Conservation (phyloP, 2,329 filamentous ascomycete genomes). For the Ophiocordyceps robertsii region DNA sequence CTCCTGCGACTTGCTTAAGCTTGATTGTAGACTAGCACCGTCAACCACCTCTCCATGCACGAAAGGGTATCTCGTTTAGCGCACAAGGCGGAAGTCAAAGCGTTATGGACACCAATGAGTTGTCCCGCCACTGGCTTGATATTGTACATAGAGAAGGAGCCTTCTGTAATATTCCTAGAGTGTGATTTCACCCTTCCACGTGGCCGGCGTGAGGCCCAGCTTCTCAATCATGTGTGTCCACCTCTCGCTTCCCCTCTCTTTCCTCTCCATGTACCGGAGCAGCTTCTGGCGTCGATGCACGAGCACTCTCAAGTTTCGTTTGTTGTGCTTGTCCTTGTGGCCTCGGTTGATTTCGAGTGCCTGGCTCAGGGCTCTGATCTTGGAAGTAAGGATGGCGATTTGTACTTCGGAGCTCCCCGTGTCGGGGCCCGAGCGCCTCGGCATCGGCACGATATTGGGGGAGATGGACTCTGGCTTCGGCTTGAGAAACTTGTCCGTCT, state of each 20-base stretch:
- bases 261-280: slow-evolving; percentile 71
- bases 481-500: slow-evolving; percentile 60
- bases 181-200: slow-evolving; percentile 78
- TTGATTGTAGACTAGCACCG: not conserved
- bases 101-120: slow-evolving; percentile 7
- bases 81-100: slow-evolving; percentile 13
- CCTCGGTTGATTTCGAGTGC: slow-evolving; percentile 54
- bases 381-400: slow-evolving; percentile 85
- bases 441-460: slow-evolving; percentile 25
- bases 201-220: slow-evolving; percentile 74
- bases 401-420: slow-evolving; percentile 97
- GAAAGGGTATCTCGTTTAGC: slow-evolving; percentile 11
- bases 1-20: not conserved
- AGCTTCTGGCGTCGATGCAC: slow-evolving; percentile 85
- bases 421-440: slow-evolving; percentile 65
- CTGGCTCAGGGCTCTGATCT: slow-evolving; percentile 71
- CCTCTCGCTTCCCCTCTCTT: slow-evolving; percentile 80
- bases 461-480: slow-evolving; percentile 41
- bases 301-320: slow-evolving; percentile 73
- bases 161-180: slow-evolving; percentile 25
- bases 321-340: slow-evolving; percentile 85
- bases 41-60: slow-evolving; percentile 1
- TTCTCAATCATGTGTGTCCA: slow-evolving; percentile 79
- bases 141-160: slow-evolving; percentile 37
- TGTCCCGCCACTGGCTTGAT: slow-evolving; percentile 19